Evolutionary conservation across 257 asterid genomes (phyloP), one percentile per base, ranked within the genome.

Genomic region (Solanum boliviense): DNA sequence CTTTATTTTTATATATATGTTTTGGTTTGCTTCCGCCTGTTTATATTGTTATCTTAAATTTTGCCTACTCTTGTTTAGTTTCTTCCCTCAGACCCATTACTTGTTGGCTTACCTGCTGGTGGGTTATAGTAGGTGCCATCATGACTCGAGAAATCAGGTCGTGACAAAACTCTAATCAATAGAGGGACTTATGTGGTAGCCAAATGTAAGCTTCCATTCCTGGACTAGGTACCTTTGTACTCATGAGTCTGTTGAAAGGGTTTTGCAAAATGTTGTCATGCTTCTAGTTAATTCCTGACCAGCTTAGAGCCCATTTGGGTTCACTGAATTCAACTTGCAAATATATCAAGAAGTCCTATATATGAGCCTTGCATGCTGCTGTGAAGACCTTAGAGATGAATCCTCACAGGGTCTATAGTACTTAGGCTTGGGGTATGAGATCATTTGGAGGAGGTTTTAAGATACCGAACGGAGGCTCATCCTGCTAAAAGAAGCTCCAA

Each of bases 121-220:
- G 35, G 35, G 35, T 34, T 34, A 34, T 34, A 34, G 6, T 34
- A 34, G 35, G 35, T 34, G 35, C 1, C 35, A 34, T 34, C 35
- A 34, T 34, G 35, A 34, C 35, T 34, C 35, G 0, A 34, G 35
- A 34, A 34, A 34, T 34, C 35, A 34, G 35, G 35, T 34, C 35
- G 35, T 34, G 35, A 34, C 35, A 34, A 34, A 34, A 34, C 86
- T 90, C 62, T 78, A 81, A 36, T 83, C 88, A 25, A 76, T 44
- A 48, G 93, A 91, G 83, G 68, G 92, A 88, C 41, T 68, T 79
- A 48, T 16, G 46, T 88, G 88, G 81, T 84, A 74, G 88, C 32
- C 83, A 82, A 84, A 75, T 58, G 87, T 83, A 71, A 48, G 21
- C 56, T 23, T 75, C 1, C 0, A 4, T 75, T 23, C 83, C 56